Percentiles rank a stretch among this genome's conserved stretches.
Conservation (phyloP, 331 rosid genomes). For the Prunus yedoensis region DNA sequence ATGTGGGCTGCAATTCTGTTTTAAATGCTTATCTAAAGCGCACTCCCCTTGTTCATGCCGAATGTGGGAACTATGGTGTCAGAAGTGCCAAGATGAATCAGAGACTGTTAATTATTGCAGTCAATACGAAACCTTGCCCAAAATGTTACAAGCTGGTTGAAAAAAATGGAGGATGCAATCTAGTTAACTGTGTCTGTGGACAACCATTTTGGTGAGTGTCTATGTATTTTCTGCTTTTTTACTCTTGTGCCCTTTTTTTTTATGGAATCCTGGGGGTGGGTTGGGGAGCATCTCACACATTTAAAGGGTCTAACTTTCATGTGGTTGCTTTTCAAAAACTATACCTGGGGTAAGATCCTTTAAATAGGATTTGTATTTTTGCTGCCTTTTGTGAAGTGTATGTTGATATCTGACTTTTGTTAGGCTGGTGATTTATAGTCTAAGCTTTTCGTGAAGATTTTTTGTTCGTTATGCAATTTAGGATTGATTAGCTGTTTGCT, state of each 20-base stretch:
- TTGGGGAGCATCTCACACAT: neutral
- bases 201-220: slow-evolving; percentile 43
- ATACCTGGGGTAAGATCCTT: neutral
- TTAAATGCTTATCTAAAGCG: slow-evolving; percentile 33
- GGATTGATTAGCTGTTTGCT: neutral
- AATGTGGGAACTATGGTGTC: slow-evolving; percentile 37
- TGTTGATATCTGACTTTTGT: neutral
- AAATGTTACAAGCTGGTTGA: slow-evolving; percentile 38
- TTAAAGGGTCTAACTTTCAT: neutral
- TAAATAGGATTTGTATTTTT: slow-evolving; percentile 6
- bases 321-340: neutral
- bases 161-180: slow-evolving; percentile 45
- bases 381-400: neutral
- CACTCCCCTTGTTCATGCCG: slow-evolving; percentile 46
- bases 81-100: slow-evolving; percentile 38
- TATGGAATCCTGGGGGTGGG: neutral
- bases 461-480: neutral
- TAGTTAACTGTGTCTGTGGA: slow-evolving; percentile 33
- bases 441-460: neutral
- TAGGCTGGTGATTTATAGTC: neutral
- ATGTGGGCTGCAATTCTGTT: slow-evolving; percentile 41
- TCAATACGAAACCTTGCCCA: slow-evolving; percentile 41
- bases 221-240: neutral
- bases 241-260: neutral
- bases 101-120: slow-evolving; percentile 37